Conservation (phyloP, 192 early-diverging fungal species). For the Podila verticillata region DNA sequence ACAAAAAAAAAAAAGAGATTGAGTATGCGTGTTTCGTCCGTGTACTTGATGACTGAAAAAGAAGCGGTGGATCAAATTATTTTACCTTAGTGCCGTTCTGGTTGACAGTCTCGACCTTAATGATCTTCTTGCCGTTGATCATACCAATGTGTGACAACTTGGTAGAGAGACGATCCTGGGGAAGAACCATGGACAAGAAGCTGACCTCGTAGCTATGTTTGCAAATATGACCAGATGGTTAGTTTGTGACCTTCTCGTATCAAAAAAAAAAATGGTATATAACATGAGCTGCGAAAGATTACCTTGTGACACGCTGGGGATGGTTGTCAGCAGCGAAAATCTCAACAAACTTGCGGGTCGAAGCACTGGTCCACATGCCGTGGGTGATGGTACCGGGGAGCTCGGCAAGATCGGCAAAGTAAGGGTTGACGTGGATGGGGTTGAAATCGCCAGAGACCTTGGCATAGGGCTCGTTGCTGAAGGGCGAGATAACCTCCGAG, state of each 20-base stretch:
- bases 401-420: conserved; percentile 90
- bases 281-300: not conserved
- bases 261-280: not conserved
- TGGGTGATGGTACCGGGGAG: conserved; percentile 96
- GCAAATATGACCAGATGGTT: not conserved
- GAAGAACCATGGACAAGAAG: conserved; percentile 95
- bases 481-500: conserved; percentile 86
- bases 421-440: conserved; percentile 96
- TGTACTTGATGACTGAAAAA: too few relatives aligned
- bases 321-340: conserved; percentile 94
- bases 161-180: conserved; percentile 88
- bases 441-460: conserved; percentile 91
- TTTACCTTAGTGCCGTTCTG: conserved; percentile 74
- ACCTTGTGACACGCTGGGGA: conserved; percentile 84
- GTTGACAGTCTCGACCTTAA: conserved; percentile 90
- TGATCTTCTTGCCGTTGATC: conserved; percentile 95
- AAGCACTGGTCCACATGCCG: conserved; percentile 97
- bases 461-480: conserved; percentile 90
- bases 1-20: not conserved
- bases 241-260: not conserved
- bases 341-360: conserved; percentile 95
- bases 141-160: conserved; percentile 94
- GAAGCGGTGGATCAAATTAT: not conserved
- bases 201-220: conserved; percentile 78
- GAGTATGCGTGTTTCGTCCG: not conserved